phyloP scores from a whole-genome alignment of 495 filamentous ascomycete genomes.

The Pseudomonodictys pantanalensis region DNA sequence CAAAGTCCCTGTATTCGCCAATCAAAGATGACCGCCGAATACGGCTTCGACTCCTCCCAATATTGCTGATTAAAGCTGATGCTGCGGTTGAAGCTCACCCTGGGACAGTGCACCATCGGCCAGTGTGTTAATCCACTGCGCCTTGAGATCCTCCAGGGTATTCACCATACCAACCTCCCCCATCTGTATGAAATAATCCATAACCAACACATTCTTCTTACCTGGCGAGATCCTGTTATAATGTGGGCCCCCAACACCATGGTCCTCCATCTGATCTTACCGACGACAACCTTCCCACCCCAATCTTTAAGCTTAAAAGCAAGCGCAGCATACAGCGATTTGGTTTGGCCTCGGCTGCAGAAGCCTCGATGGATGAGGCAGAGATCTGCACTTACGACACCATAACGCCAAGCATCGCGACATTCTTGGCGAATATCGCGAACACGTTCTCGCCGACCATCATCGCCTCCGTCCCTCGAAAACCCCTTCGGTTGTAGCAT shows the following conservation, averaged over 20 bases:
- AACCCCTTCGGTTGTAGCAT: too few species aligned
- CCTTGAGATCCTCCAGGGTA: slow-evolving; percentile 62
- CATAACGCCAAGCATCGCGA: slow-evolving; percentile 17
- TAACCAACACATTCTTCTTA: slow-evolving; percentile 60
- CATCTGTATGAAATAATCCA: slow-evolving; percentile 65
- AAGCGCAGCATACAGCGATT: neutral
- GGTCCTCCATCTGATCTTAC: slow-evolving; percentile 52
- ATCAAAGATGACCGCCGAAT: slow-evolving; percentile 59
- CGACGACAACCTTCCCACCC: neutral
- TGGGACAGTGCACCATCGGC: slow-evolving; percentile 54
- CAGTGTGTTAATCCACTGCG: slow-evolving; percentile 58
- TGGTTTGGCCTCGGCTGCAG: neutral
- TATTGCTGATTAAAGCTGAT: slow-evolving; percentile 57
- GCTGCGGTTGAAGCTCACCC: slow-evolving; percentile 54
- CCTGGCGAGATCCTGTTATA: slow-evolving; percentile 65
- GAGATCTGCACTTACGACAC: slow-evolving; percentile 10
- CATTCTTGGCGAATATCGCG: slow-evolving; percentile 21
- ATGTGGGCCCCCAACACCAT: slow-evolving; percentile 61
- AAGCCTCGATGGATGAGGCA: neutral
- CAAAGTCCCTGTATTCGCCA: slow-evolving; percentile 51
- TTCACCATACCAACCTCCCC: slow-evolving; percentile 61
- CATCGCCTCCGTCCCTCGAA: neutral
- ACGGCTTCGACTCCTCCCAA: slow-evolving; percentile 58
- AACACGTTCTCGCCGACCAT: slow-evolving; percentile 3
- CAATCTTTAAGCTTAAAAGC: slow-evolving; percentile 14